phyloP scores from a whole-genome alignment of 176 grass and related monocot genomes.

The Hordeum marinum region DNA sequence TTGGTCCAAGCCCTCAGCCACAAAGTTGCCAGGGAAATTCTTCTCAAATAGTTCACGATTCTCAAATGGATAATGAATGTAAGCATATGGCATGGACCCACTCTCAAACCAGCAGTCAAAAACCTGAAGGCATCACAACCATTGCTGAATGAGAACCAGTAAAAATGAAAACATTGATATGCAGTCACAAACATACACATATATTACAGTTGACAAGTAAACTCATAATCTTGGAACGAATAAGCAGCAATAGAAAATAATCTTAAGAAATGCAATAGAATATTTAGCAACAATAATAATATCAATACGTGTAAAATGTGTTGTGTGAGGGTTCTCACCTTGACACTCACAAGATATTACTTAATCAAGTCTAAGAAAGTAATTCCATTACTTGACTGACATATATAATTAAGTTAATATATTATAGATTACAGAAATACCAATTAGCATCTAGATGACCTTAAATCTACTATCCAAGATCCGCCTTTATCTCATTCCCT shows the following conservation, averaged over 20 bases:
- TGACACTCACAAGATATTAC: background rate
- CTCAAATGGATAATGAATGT: conserved; percentile 99
- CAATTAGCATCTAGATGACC: background rate
- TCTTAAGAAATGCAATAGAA: background rate
- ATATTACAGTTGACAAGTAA: background rate
- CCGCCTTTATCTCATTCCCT: background rate
- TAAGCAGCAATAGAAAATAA: background rate
- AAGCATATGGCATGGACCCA: conserved; percentile 97
- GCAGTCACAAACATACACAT: background rate
- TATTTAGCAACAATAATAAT: background rate
- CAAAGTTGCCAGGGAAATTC: conserved; percentile 97
- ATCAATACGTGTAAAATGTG: background rate
- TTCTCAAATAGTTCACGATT: conserved; percentile 92
- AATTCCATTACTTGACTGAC: conserved; percentile 10
- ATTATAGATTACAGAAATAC: conserved; percentile 2
- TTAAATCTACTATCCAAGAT: background rate
- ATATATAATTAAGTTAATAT: background rate
- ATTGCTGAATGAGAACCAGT: conserved; percentile 19
- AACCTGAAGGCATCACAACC: conserved; percentile 53
- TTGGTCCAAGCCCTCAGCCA: conserved; percentile 96
- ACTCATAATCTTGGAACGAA: background rate
- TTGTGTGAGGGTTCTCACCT: background rate
- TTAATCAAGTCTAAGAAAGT: background rate
- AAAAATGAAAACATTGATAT: conserved; percentile 7
- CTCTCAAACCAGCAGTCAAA: conserved; percentile 99